Conservation (phyloP, 257 asterid species). For the Henckelia pumila region DNA sequence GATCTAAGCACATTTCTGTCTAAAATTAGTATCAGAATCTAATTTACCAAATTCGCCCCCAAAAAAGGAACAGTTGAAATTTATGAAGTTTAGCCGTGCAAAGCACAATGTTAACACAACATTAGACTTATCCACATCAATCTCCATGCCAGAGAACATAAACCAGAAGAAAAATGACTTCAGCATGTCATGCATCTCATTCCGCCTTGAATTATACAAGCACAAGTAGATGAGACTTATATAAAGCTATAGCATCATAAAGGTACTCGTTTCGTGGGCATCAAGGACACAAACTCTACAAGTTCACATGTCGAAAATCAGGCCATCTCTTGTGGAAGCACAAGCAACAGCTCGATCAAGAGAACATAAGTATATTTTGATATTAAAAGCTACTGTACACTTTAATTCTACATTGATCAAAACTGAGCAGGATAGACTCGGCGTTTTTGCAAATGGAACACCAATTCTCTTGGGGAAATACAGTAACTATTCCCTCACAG, state of each 20-base stretch:
- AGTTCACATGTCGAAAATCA: neutral
- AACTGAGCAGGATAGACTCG: neutral
- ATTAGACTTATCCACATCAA: slow-evolving; percentile 3
- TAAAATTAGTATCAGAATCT: neutral
- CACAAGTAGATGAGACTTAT: neutral
- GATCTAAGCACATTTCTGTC: neutral
- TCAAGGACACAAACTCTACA: neutral
- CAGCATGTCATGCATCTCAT: neutral
- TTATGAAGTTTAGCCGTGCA: neutral
- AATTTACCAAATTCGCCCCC: neutral
- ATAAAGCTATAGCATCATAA: neutral
- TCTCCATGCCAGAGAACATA: neutral
- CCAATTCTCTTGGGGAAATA: neutral
- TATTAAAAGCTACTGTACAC: neutral
- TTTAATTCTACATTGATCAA: neutral
- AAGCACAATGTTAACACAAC: neutral
- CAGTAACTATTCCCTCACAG: neutral
- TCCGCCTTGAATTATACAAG: neutral
- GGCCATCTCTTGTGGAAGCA: neutral
- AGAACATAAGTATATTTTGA: neutral
- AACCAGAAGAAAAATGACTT: neutral
- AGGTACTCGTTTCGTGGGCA: neutral
- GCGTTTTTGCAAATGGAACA: neutral
- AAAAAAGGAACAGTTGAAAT: neutral
- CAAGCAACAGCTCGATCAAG: neutral